Percentiles rank a stretch among this genome's conserved stretches.
Conservation (phyloP, 306 rosid species). For the Casuarina cunninghamiana region DNA sequence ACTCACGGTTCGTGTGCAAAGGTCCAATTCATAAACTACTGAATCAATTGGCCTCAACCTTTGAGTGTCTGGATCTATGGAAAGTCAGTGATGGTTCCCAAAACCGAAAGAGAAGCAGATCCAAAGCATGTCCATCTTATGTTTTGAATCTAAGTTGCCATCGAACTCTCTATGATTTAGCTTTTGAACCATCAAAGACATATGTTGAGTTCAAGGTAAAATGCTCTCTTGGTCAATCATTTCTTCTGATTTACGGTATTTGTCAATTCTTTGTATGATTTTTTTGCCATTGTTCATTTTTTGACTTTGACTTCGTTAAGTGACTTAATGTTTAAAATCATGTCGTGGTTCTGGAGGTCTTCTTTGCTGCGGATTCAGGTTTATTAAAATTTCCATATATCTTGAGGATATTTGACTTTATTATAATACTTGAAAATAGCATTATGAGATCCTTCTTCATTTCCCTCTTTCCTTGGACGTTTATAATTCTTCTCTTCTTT, state of each 20-base stretch:
- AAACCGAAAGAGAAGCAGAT: constrained; percentile 70
- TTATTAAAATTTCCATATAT: constrained; percentile 22
- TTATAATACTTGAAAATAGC: constrained; percentile 6
- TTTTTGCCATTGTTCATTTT: neutral
- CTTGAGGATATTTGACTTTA: constrained; percentile 26
- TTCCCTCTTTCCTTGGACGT: neutral
- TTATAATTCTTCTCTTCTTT: neutral
- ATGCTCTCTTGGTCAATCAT: constrained; percentile 24
- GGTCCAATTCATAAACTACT: constrained; percentile 91
- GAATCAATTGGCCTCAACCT: constrained; percentile 65
- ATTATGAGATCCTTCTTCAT: neutral
- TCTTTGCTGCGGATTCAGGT: constrained; percentile 20
- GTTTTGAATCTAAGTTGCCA: constrained; percentile 81
- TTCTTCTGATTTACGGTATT: neutral
- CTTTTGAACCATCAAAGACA: constrained; percentile 85
- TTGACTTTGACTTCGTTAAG: constrained; percentile 5
- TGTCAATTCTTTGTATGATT: constrained; percentile 15
- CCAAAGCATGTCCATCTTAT: constrained; percentile 62
- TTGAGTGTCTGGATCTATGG: constrained; percentile 46
- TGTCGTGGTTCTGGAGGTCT: constrained; percentile 14
- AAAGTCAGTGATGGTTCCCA: constrained; percentile 36
- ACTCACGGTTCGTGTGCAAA: constrained; percentile 76
- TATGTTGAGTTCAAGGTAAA: constrained; percentile 79
- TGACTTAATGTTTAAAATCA: constrained; percentile 10
- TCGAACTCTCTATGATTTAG: constrained; percentile 70